Conservation (phyloP, 331 rosid genomes). For the Rhamnella rubrinervis region DNA sequence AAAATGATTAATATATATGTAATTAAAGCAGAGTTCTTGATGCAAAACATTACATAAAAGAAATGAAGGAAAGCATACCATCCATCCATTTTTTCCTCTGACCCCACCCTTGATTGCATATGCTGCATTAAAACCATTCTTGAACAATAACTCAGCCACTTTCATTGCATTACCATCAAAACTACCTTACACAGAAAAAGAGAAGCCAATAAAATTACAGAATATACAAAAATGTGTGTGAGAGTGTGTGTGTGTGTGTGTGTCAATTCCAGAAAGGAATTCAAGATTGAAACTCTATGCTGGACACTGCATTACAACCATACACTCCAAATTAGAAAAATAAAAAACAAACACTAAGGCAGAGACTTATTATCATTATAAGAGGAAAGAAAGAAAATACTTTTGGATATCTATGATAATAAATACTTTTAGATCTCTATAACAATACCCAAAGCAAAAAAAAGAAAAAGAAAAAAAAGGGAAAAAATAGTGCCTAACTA, state of each 20-base stretch:
- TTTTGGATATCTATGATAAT: no score
- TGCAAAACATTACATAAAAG: neutral
- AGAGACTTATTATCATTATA: no score
- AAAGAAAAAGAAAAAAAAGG: no score
- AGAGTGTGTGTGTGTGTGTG: neutral
- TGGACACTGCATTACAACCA: neutral
- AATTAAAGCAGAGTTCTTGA: neutral
- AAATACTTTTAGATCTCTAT: no score
- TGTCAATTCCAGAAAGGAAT: conserved; percentile 9
- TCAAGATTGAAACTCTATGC: neutral
- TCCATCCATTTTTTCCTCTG: conserved; percentile 84
- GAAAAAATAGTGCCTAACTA: no score
- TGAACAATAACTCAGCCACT: conserved; percentile 81
- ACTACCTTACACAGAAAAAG: conserved; percentile 78
- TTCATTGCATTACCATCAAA: conserved; percentile 88
- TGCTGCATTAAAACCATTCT: conserved; percentile 87
- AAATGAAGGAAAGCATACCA: conserved; percentile 49
- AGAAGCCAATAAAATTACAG: conserved; percentile 33
- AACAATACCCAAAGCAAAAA: no score
- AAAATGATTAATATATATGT: neutral
- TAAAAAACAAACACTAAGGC: no score
- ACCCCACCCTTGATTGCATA: conserved; percentile 90
- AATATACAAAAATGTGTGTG: no score
- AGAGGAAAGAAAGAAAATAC: no score
- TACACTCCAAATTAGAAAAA: neutral